Evolutionary conservation across 1,139 yeast species (phyloP).

Genomic region (Debaryomycetaceae sp.): DNA sequence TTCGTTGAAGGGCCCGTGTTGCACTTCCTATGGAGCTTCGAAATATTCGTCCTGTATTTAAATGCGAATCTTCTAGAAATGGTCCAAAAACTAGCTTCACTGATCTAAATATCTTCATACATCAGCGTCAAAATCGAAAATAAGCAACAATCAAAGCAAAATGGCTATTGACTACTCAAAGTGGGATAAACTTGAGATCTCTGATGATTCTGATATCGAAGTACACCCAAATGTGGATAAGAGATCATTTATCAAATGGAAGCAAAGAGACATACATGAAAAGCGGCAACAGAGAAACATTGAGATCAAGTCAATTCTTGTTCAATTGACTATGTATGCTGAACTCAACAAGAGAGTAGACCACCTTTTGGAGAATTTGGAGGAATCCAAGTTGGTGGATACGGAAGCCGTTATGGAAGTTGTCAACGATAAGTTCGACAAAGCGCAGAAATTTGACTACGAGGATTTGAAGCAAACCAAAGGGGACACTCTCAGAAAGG

Average conservation of each 20-base stretch:
- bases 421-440: constrained; percentile 52
- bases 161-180: constrained; percentile 92
- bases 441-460: constrained; percentile 50
- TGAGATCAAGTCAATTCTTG: constrained; percentile 70
- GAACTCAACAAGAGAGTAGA: constrained; percentile 74
- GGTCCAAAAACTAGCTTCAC: neutral
- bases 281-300: constrained; percentile 76
- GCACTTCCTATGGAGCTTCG: no score
- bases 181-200: constrained; percentile 94
- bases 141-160: constrained; percentile 3
- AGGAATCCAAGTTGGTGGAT: constrained; percentile 41
- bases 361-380: constrained; percentile 43
- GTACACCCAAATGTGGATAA: constrained; percentile 99
- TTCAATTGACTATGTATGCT: constrained; percentile 73
- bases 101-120: neutral
- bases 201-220: constrained; percentile 94
- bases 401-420: constrained; percentile 37
- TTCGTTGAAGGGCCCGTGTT: neutral
- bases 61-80: neutral
- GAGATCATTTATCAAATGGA: constrained; percentile 88
- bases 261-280: constrained; percentile 95
- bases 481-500: constrained; percentile 40
- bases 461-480: constrained; percentile 32
- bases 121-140: neutral
- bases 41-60: neutral